phyloP scores from a whole-genome alignment of 768 basidiomycete genomes.

The Cystofilobasidium macerans region DNA sequence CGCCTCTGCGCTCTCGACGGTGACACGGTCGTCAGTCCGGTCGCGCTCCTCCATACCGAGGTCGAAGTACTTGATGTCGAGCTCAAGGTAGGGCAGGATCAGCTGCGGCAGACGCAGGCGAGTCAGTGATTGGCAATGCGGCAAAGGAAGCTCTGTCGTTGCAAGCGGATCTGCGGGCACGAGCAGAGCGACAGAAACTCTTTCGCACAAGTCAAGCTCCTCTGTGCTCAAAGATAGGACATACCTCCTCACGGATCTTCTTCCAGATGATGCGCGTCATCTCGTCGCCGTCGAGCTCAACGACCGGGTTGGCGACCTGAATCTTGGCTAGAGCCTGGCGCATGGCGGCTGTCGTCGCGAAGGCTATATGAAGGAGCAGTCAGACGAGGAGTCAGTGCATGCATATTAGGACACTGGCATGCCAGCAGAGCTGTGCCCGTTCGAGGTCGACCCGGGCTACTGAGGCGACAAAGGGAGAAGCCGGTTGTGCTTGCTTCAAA shows the following conservation, averaged over 20 bases:
- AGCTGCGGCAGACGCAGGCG: slow-evolving; percentile 46
- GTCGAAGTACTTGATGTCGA: slow-evolving; percentile 98
- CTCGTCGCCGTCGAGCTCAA: slow-evolving; percentile 88
- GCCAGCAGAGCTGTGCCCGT: no score
- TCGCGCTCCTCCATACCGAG: slow-evolving; percentile 91
- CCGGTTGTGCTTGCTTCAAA: no score
- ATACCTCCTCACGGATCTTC: slow-evolving; percentile 87
- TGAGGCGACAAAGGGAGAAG: no score
- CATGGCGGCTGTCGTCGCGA: not conserved
- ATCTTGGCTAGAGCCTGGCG: slow-evolving; percentile 7
- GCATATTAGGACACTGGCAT: no score
- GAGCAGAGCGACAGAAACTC: no score
- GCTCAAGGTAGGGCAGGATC: slow-evolving; percentile 83
- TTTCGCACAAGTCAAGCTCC: no score
- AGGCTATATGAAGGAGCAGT: not conserved
- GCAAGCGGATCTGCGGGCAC: no score
- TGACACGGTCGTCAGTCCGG: slow-evolving; percentile 84
- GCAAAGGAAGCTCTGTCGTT: not conserved
- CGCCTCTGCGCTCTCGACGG: slow-evolving; percentile 84
- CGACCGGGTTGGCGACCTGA: slow-evolving; percentile 16
- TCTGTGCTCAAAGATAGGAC: slow-evolving; percentile 31
- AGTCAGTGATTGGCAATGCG: not conserved
- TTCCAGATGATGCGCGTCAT: slow-evolving; percentile 99
- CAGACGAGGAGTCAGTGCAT: no score
- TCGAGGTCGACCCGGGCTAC: no score